Percentiles rank a stretch among this genome's conserved stretches.
Conservation (phyloP, 169 alveolate species). For the Cryptosporidium xiaoi region DNA sequence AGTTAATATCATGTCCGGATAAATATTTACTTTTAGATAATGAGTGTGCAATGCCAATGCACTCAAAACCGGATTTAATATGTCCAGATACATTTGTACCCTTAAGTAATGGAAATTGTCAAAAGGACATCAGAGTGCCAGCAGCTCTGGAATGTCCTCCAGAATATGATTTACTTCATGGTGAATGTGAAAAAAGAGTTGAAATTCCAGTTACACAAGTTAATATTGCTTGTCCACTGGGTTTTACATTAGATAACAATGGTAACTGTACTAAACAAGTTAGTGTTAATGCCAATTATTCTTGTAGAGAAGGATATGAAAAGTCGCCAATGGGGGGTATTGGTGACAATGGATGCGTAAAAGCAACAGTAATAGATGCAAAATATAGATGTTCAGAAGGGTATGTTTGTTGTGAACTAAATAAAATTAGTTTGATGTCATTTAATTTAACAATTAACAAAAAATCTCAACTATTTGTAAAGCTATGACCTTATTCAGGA, state of each 20-base stretch:
- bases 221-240: constrained; percentile 48
- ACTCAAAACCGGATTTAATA: constrained; percentile 61
- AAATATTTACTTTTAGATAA: constrained; percentile 49
- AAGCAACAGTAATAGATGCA: constrained; percentile 28
- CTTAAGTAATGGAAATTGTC: constrained; percentile 60
- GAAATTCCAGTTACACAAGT: constrained; percentile 38
- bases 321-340: constrained; percentile 1
- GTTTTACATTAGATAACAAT: constrained; percentile 35
- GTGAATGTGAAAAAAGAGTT: constrained; percentile 61
- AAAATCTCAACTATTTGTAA: background rate
- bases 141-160: constrained; percentile 74
- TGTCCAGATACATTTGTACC: constrained; percentile 70
- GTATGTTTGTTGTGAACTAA: constrained; percentile 14
- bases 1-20: constrained; percentile 59
- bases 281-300: constrained; percentile 32
- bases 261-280: constrained; percentile 64
- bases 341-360: constrained; percentile 34
- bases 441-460: background rate
- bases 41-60: constrained; percentile 72
- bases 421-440: background rate
- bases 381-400: constrained; percentile 43
- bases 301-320: constrained; percentile 56
- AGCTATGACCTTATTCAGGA: constrained; percentile 23
- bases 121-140: constrained; percentile 62
- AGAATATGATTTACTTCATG: constrained; percentile 21